Evolutionary conservation across 371 early-diverging fungal genomes (phyloP).

Genomic region (Haplosporangium sp.): DNA sequence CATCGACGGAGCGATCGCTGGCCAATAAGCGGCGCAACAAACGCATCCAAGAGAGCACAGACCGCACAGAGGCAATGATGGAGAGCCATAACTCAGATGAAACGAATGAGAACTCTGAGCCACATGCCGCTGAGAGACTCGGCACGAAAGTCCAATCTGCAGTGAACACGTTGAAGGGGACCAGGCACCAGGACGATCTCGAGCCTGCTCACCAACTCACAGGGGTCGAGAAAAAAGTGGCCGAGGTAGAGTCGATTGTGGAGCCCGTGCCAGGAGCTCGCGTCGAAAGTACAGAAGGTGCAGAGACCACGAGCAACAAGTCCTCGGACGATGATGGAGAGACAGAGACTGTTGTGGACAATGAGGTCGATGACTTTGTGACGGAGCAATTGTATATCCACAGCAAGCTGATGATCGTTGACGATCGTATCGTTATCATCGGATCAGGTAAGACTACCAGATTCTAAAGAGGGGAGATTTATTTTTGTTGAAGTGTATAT

Average conservation of each 20-base stretch:
- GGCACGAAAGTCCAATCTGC: constrained; percentile 14
- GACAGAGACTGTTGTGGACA: constrained; percentile 16
- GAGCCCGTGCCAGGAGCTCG: constrained; percentile 25
- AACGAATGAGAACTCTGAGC: constrained; percentile 9
- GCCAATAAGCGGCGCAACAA: constrained; percentile 3
- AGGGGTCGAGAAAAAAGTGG: neutral
- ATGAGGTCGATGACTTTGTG: constrained; percentile 65
- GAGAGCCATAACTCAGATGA: constrained; percentile 11
- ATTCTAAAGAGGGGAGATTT: neutral
- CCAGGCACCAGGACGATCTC: constrained; percentile 20
- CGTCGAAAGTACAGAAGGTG: neutral
- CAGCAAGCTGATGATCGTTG: constrained; percentile 92
- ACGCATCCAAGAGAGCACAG: constrained; percentile 2
- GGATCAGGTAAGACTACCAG: constrained; percentile 73
- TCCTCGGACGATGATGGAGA: constrained; percentile 21
- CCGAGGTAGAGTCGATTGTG: constrained; percentile 21
- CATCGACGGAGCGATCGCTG: constrained; percentile 22
- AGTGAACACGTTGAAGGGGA: constrained; percentile 11
- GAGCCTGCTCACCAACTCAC: constrained; percentile 10
- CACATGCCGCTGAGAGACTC: constrained; percentile 23
- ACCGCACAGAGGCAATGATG: constrained; percentile 9
- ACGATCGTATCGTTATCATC: constrained; percentile 84
- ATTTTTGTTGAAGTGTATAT: neutral
- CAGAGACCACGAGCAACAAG: constrained; percentile 3
- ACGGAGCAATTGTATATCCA: constrained; percentile 93